Base-by-base conservation (phyloP, 129 eudicot species). In the Centella asiatica region DNA sequence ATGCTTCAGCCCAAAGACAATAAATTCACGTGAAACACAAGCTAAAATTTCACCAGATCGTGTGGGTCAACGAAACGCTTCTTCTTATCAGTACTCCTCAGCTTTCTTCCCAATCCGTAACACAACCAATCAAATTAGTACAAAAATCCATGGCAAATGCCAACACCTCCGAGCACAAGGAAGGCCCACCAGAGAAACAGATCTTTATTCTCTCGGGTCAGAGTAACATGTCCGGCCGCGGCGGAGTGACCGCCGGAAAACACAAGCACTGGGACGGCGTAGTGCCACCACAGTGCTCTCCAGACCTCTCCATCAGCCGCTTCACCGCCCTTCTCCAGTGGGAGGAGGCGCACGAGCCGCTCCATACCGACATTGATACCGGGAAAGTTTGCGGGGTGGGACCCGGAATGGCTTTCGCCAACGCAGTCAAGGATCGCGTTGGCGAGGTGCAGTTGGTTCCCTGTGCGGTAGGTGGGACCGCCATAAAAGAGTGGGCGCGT, bases 151-250 rank as follows among this genome's bases (percentile, higher is more conserved):
- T 84, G 90, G 86, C 62, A 15, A 58, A 24, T 39, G 60, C 62
- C 59, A 11, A 60, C 80, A 17, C 60, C 76, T 57, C 80, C 48
- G 24, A 67, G 0, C 36, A 24, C 10, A 27, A 53, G 34, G 31
- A 67, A 14, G 76, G 64, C 67, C 77, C 62, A 15, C 66, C 81
- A 26, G 26, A 68, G 32, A 81, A 81, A 20, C 78, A 81, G 28
- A 75, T 89, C 70, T 89, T 85, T 88, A 82, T 89, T 22, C 66
- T 89, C 8, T 85, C 97, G 61, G 97, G 99, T 34, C 99, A 93
- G 56, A 93, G 99, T 83, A 93, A 93, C 99, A 93, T 93, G 99
- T 74, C 95, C 52, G 98, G 98, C 55, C 90, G 98, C 7, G 98
- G 95, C 72, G 98, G 96, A n/a, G n/a, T n/a, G n/a, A n/a, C n/a